phyloP scores from a whole-genome alignment of 208 protist genomes.

The Acanthamoeba lenticulata region DNA sequence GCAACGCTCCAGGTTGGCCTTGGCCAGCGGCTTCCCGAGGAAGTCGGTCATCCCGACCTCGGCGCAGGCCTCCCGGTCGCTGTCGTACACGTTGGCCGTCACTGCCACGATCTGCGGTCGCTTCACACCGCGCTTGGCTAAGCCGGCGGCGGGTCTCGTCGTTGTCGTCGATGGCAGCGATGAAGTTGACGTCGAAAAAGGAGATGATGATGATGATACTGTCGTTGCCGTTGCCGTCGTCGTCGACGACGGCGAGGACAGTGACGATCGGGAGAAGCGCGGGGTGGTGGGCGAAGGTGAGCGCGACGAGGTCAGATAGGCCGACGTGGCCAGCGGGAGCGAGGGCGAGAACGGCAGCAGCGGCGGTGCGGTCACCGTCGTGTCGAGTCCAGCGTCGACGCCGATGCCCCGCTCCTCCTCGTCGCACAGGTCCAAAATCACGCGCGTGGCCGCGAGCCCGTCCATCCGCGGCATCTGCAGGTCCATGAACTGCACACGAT shows the following conservation, averaged over 20 bases:
- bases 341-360: neutral
- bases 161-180: too few relatives aligned
- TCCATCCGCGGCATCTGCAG: slow-evolving; percentile 30
- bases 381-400: too few relatives aligned
- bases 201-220: too few relatives aligned
- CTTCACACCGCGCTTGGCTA: neutral
- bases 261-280: too few relatives aligned
- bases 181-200: too few relatives aligned
- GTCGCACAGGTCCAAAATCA: neutral
- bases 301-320: neutral
- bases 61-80: neutral
- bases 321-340: neutral
- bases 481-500: slow-evolving; percentile 27
- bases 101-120: neutral
- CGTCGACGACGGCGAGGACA: too few relatives aligned
- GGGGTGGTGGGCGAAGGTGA: neutral
- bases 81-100: slow-evolving; percentile 37
- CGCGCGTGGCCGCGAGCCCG: neutral
- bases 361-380: too few relatives aligned
- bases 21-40: neutral
- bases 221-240: neutral
- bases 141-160: too few relatives aligned
- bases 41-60: slow-evolving; percentile 1
- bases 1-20: neutral
- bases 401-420: neutral